These are phyloP conservation scores for Pyrenochaeta sp. DNA, from an alignment of 2,329 filamentous ascomycete genomes.

Conservation along the genomic window DNA sequence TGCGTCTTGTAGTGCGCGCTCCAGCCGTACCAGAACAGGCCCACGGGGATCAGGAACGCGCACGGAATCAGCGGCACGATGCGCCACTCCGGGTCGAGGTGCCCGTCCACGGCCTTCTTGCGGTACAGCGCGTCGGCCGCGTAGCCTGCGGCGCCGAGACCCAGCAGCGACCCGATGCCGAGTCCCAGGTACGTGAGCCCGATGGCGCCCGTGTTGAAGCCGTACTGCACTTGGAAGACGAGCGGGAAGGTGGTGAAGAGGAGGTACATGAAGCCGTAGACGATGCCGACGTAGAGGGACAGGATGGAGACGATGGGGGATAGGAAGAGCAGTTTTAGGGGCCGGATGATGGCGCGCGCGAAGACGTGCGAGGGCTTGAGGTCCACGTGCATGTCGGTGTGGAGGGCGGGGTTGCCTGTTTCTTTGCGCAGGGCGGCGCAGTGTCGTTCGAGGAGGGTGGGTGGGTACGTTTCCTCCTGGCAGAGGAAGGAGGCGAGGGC, in stretches of 20 bases:
- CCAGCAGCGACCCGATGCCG: constrained; percentile 22
- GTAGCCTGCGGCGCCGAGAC: constrained; percentile 16
- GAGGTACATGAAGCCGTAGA: constrained; percentile 48
- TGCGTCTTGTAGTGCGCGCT: neutral
- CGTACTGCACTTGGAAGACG: constrained; percentile 29
- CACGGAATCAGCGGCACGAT: constrained; percentile 37
- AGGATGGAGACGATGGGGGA: constrained; percentile 26
- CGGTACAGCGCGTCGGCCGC: constrained; percentile 31
- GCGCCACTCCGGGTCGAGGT: constrained; percentile 44
- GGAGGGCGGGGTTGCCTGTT: constrained; percentile 14
- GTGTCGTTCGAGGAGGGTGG: constrained; percentile 63
- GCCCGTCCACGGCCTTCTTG: constrained; percentile 27
- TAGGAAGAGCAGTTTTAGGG: constrained; percentile 63
- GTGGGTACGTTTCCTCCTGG: constrained; percentile 76
- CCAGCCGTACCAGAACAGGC: constrained; percentile 17
- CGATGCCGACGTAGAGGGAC: constrained; percentile 16
- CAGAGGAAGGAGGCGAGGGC: constrained; percentile 33
- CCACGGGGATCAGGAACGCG: constrained; percentile 24
- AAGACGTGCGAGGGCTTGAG: constrained; percentile 16
- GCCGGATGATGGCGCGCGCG: constrained; percentile 51
- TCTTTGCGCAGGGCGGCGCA: constrained; percentile 13
- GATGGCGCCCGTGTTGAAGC: constrained; percentile 19
- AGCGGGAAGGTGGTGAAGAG: constrained; percentile 35
- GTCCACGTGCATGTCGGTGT: constrained; percentile 7
- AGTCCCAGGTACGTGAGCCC: constrained; percentile 28